These are phyloP conservation scores for Yarrowia sp. DNA, from an alignment of 805 yeast genomes.

Conservation along the genomic window DNA sequence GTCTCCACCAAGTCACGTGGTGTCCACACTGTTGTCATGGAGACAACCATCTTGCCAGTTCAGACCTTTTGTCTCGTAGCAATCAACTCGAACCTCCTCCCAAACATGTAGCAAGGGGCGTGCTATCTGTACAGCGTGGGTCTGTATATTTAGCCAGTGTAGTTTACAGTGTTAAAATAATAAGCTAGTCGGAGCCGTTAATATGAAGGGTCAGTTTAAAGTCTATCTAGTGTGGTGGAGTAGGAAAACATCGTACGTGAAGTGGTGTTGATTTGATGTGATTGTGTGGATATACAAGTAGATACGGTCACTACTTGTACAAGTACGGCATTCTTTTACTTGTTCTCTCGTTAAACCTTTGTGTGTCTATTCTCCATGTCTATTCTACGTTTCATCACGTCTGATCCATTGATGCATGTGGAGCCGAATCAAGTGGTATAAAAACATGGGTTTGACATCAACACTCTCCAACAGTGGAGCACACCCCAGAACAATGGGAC, in stretches of 20 bases:
- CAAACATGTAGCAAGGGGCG: not conserved
- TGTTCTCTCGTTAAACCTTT: no score
- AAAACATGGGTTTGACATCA: not conserved
- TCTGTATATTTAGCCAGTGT: no score
- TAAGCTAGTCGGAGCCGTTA: not conserved
- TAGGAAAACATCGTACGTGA: not conserved
- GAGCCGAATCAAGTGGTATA: not conserved
- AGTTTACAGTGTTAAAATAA: not conserved
- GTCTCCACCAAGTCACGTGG: not conserved
- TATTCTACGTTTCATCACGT: no score
- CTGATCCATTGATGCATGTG: not conserved
- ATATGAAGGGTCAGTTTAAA: not conserved
- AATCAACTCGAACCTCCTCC: no score
- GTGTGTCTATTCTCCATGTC: no score
- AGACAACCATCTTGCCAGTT: not conserved
- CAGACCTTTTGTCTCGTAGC: no score
- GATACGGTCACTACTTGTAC: no score
- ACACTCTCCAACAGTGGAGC: not conserved
- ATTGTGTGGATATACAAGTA: no score
- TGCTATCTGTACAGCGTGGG: not conserved
- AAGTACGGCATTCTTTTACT: no score
- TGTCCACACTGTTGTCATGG: constrained; percentile 16
- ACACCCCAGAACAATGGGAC: not conserved
- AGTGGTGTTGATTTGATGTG: not conserved
- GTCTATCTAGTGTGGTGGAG: not conserved